Evolutionary conservation across 257 asterid genomes (phyloP).

Genomic region (Solanum neorickii): DNA sequence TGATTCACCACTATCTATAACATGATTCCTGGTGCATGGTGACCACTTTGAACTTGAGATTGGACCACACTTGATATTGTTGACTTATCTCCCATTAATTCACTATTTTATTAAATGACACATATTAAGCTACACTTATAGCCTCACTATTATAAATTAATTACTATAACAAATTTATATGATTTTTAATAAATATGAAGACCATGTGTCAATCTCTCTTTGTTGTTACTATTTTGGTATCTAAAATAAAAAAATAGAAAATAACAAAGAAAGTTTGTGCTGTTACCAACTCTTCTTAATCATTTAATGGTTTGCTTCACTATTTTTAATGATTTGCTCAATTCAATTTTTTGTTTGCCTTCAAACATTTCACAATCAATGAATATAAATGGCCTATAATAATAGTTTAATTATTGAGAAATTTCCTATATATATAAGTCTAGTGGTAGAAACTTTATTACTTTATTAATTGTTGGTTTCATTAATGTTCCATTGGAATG

Average conservation of each 20-base stretch:
- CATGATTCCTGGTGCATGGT: constrained; percentile 30
- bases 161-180: too few relatives aligned
- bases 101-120: not conserved
- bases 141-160: too few relatives aligned
- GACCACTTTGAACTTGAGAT: not conserved
- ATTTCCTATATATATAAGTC: not conserved
- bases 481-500: not conserved
- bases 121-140: not conserved
- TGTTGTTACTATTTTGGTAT: not conserved
- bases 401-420: not conserved
- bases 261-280: not conserved
- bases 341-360: not conserved
- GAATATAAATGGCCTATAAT: not conserved
- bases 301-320: not conserved
- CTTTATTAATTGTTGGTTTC: not conserved
- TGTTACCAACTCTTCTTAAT: not conserved
- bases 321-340: not conserved
- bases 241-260: not conserved
- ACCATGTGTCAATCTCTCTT: not conserved
- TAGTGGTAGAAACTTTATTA: not conserved
- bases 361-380: not conserved
- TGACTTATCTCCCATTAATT: not conserved
- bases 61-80: not conserved
- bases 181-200: too few relatives aligned
- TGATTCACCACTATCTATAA: constrained; percentile 16